These are phyloP conservation scores for Endogone sp. DNA, from an alignment of 192 early-diverging fungal genomes.

Conservation along the genomic window DNA sequence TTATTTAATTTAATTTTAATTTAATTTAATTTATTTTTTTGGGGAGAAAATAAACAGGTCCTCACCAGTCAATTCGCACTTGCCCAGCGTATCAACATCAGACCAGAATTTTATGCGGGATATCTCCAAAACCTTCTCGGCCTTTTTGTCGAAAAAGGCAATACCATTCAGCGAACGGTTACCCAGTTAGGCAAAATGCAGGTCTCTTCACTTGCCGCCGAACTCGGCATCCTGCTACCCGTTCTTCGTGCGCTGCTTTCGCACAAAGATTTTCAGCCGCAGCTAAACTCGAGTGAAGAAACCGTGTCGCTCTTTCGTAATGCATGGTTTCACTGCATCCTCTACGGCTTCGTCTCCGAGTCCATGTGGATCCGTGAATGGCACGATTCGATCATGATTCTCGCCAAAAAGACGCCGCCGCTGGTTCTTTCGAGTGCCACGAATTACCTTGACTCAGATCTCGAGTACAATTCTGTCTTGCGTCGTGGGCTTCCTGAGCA, in stretches of 20 bases:
- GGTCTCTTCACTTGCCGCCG: slow-evolving; percentile 38
- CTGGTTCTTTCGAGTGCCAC: slow-evolving; percentile 67
- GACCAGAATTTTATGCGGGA: slow-evolving; percentile 52
- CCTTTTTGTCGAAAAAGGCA: slow-evolving; percentile 60
- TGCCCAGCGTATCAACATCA: slow-evolving; percentile 38
- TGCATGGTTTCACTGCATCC: slow-evolving; percentile 86
- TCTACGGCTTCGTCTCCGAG: slow-evolving; percentile 72
- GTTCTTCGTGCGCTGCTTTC: slow-evolving; percentile 56
- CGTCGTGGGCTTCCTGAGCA: slow-evolving; percentile 45
- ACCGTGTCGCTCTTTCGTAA: slow-evolving; percentile 74
- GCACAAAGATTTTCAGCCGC: slow-evolving; percentile 53
- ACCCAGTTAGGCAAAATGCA: slow-evolving; percentile 37
- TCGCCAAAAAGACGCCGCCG: slow-evolving; percentile 84
- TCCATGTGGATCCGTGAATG: slow-evolving; percentile 75
- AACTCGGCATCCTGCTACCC: slow-evolving; percentile 57
- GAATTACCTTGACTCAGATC: slow-evolving; percentile 82
- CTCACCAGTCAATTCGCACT: slow-evolving; percentile 37
- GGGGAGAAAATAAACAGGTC: slow-evolving; percentile 41
- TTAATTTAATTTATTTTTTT: not conserved
- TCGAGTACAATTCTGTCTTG: slow-evolving; percentile 83
- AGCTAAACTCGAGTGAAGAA: slow-evolving; percentile 54
- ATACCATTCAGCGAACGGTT: slow-evolving; percentile 43
- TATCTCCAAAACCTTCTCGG: slow-evolving; percentile 49
- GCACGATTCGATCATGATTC: slow-evolving; percentile 55
- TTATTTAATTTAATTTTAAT: not conserved